Evolutionary conservation across 2,329 filamentous ascomycete species (phyloP).

Genomic region (Penicillium decumbens): DNA sequence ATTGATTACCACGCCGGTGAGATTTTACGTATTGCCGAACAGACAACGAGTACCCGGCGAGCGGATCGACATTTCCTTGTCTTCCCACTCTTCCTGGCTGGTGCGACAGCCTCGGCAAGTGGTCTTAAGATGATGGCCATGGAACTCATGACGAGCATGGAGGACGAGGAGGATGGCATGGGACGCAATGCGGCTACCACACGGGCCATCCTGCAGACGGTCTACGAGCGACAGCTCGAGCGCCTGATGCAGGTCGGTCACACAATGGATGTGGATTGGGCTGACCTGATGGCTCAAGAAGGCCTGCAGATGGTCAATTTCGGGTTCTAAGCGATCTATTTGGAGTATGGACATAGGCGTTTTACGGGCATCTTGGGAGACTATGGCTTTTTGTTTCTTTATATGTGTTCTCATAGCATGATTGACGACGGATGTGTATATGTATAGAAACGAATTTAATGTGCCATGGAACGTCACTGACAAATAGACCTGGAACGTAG

Average conservation of each 20-base stretch:
- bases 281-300: slow-evolving; percentile 44
- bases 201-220: slow-evolving; percentile 43
- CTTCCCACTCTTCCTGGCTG: slow-evolving; percentile 54
- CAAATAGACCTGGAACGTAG: not conserved
- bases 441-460: slow-evolving; percentile 20
- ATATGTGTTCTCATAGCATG: slow-evolving; percentile 13
- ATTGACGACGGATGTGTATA: slow-evolving; percentile 17
- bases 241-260: slow-evolving; percentile 39
- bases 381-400: slow-evolving; percentile 1
- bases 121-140: slow-evolving; percentile 46
- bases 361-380: not conserved
- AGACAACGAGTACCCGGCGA: slow-evolving; percentile 37
- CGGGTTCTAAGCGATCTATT: slow-evolving; percentile 37
- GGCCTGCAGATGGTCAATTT: slow-evolving; percentile 50
- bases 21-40: slow-evolving; percentile 45
- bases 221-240: slow-evolving; percentile 48
- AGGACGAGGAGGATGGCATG: slow-evolving; percentile 42
- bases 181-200: slow-evolving; percentile 47
- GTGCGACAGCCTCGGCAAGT: slow-evolving; percentile 40
- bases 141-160: slow-evolving; percentile 48
- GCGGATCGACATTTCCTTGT: slow-evolving; percentile 46
- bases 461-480: slow-evolving; percentile 2
- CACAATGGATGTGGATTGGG: slow-evolving; percentile 49
- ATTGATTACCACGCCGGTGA: slow-evolving; percentile 43
- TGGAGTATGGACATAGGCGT: slow-evolving; percentile 2